Percentiles rank a stretch among this genome's conserved stretches.
Conservation (phyloP, 306 rosid species). For the Rosa lucieae region DNA sequence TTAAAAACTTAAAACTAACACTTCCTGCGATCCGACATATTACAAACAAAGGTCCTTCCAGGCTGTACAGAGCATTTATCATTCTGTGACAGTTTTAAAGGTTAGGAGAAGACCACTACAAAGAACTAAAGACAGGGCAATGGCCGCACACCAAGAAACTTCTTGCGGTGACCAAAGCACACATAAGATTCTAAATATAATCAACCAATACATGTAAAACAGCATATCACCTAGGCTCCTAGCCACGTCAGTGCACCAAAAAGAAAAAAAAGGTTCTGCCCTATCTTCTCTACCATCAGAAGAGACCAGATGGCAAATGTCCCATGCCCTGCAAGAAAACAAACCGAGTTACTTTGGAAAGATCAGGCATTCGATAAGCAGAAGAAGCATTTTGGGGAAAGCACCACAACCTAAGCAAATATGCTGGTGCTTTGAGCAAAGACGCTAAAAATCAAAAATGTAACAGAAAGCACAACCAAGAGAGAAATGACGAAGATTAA, state of each 20-base stretch:
- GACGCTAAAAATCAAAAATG: background rate
- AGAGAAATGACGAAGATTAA: background rate
- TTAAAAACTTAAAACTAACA: constrained; percentile 26
- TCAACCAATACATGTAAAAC: constrained; percentile 31
- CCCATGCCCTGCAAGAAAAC: constrained; percentile 36
- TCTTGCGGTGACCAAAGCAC: constrained; percentile 28
- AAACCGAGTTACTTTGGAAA: background rate
- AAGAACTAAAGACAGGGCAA: constrained; percentile 33
- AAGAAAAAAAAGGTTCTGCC: constrained; percentile 27
- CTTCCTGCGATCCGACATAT: constrained; percentile 23
- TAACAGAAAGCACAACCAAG: background rate
- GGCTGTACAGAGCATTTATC: constrained; percentile 36
- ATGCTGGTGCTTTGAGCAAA: background rate
- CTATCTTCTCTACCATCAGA: constrained; percentile 44
- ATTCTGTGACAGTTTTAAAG: constrained; percentile 34
- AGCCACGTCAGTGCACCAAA: constrained; percentile 43
- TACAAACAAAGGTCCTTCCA: constrained; percentile 30
- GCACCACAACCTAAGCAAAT: background rate
- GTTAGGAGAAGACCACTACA: constrained; percentile 30
- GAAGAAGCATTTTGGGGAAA: background rate
- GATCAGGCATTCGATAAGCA: background rate
- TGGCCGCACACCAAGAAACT: constrained; percentile 31
- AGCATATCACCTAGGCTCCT: constrained; percentile 36
- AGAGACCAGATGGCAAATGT: constrained; percentile 28
- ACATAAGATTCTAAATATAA: constrained; percentile 30